Evolutionary conservation across 1,284 basidiomycete genomes (phyloP).

Genomic region (Microstroma glucosiphilum): DNA sequence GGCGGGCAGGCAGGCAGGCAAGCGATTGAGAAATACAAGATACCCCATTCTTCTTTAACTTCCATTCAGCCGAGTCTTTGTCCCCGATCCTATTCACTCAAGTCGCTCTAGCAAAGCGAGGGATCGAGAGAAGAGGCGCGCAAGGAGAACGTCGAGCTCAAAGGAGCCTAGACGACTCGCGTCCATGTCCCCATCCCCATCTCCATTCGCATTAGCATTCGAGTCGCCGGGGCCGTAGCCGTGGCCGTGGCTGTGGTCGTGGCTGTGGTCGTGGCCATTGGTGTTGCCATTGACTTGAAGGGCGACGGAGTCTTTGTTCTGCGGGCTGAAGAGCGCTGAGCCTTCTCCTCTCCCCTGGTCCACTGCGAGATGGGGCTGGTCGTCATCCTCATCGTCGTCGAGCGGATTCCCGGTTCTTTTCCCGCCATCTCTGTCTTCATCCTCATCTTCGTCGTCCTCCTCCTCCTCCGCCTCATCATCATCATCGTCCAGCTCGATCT

Average conservation of each 20-base stretch:
- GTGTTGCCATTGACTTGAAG: not conserved
- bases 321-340: too few relatives aligned
- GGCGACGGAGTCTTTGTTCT: not conserved
- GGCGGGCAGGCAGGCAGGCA: too few relatives aligned
- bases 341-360: too few relatives aligned
- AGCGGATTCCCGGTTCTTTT: slow-evolving; percentile 11
- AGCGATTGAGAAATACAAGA: too few relatives aligned
- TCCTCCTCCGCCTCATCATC: slow-evolving; percentile 13
- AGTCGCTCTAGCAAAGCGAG: not conserved
- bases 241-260: not conserved
- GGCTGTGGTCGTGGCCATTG: not conserved
- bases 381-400: not conserved
- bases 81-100: not conserved
- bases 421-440: slow-evolving; percentile 24
- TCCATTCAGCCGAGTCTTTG: too few relatives aligned
- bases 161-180: not conserved
- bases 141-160: not conserved
- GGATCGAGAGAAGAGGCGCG: slow-evolving; percentile 1
- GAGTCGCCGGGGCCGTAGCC: not conserved
- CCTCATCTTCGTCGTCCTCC: slow-evolving; percentile 21
- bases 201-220: too few relatives aligned
- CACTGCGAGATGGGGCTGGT: too few relatives aligned
- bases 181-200: too few relatives aligned
- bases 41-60: too few relatives aligned
- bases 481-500: not conserved